Base-by-base conservation (phyloP, 2,329 filamentous ascomycete species). In the Simplicillium aogashimaense region DNA sequence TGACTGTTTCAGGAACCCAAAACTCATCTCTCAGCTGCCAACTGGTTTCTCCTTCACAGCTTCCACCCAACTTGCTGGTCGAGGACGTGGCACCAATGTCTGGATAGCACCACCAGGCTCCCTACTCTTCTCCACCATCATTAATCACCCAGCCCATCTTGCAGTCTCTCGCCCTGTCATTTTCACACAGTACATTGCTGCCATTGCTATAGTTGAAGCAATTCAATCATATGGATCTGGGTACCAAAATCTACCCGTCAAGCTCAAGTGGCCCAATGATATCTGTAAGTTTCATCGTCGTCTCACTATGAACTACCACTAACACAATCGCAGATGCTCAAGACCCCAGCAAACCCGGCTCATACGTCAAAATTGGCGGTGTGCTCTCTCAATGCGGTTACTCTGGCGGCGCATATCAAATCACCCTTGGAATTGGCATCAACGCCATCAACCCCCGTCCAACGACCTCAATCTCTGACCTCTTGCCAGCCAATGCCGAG, bases 231-330 rank as follows among this genome's bases (percentile, higher is more conserved):
- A 97, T 54, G 87, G 82, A 37, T 61, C 63, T 3, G 86, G 81
- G 7, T 97, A 94, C 59, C 70, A 76, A 6, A 68, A 77, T 0
- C 60, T 97, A 4, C 85, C 86, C 1, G 72, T 98, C 32, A 88
- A 85, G 56, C 65, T 98, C 28, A 98, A 98, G 60, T 98, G 92
- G 92, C 92, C 92, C 10, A 98, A 98, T 53, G 92, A 98, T 55
- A 86, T 98, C 40, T 90, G 78, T 81, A 61, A 59, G 71, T 61
- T 4, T 8, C 3, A 20, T 18, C 46, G 14, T 38, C 35, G 18
- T 39, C 13, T 25, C 66, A 67, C 51, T 62, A 60, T 36, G 13
- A 13, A 16, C 20, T 7, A 29, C n/a, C 35, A 16, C 40, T 5
- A 32, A 36, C 7, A 45, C 3, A 4, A 13, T 0, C 10, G 12